These are phyloP conservation scores for Candida odintsovae DNA, from an alignment of 805 yeast species.

Conservation along the genomic window DNA sequence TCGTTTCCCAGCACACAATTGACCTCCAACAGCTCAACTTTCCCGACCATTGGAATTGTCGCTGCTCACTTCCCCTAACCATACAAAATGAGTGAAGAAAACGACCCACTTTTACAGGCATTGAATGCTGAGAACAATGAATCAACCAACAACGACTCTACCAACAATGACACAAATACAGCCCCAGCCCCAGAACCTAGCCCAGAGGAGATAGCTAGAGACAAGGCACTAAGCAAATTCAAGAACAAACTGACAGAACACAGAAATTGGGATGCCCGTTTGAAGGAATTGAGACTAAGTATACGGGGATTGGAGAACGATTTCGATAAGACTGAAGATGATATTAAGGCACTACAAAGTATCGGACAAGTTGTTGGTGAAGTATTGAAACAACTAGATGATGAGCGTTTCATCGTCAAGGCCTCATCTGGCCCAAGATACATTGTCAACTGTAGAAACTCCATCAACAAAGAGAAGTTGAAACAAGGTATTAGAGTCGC, in stretches of 20 bases:
- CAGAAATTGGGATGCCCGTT: slow-evolving; percentile 87
- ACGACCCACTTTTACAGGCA: slow-evolving; percentile 74
- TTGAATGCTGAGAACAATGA: slow-evolving; percentile 25
- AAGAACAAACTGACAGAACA: slow-evolving; percentile 87
- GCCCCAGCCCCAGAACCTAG: slow-evolving; percentile 25
- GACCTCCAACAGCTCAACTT: neutral
- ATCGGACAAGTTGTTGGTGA: slow-evolving; percentile 98
- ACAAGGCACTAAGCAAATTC: slow-evolving; percentile 69
- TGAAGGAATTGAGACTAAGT: slow-evolving; percentile 75
- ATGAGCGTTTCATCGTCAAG: slow-evolving; percentile 90
- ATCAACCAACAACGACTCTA: neutral
- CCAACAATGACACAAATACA: slow-evolving; percentile 12
- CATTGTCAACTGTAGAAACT: slow-evolving; percentile 94
- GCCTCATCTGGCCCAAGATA: slow-evolving; percentile 97
- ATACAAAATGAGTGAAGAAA: slow-evolving; percentile 50
- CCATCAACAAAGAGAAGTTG: slow-evolving; percentile 75
- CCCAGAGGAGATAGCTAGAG: slow-evolving; percentile 63
- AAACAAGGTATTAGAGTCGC: slow-evolving; percentile 96
- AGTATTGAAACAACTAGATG: slow-evolving; percentile 90
- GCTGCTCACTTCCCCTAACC: neutral
- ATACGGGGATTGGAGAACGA: slow-evolving; percentile 80
- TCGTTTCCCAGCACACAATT: neutral
- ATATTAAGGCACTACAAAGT: slow-evolving; percentile 92
- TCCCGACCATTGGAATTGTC: neutral
- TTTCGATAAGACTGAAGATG: slow-evolving; percentile 92